These are phyloP conservation scores for Auricularia sp. DNA, from an alignment of 768 basidiomycete species.

Conservation along the genomic window DNA sequence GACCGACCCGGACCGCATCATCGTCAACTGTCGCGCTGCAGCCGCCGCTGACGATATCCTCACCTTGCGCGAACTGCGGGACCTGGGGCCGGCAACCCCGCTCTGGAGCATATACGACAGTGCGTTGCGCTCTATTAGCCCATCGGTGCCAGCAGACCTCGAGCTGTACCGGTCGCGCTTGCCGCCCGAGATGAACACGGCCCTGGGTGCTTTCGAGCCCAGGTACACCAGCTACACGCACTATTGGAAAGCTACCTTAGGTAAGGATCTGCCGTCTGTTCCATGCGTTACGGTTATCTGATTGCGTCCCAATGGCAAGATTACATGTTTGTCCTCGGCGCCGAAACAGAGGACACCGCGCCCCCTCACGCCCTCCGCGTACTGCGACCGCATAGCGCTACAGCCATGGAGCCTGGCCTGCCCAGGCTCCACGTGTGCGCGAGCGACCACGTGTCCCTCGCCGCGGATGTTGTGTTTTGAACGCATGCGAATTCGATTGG, in stretches of 20 bases:
- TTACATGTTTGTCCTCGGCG: constrained; percentile 76
- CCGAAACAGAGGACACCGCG: constrained; percentile 16
- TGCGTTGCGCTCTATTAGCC: constrained; percentile 24
- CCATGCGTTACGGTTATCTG: neutral
- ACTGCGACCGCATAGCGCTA: constrained; percentile 48
- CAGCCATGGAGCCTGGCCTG: constrained; percentile 59
- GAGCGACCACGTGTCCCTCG: constrained; percentile 80
- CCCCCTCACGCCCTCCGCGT: constrained; percentile 33
- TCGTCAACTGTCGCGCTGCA: constrained; percentile 63
- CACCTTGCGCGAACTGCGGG: constrained; percentile 42
- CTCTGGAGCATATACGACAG: constrained; percentile 63
- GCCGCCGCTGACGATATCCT: constrained; percentile 59
- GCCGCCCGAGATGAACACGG: constrained; percentile 12
- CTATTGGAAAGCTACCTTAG: constrained; percentile 75
- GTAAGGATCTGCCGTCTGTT: constrained; percentile 29
- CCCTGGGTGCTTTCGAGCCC: constrained; percentile 60
- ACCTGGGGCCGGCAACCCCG: constrained; percentile 26
- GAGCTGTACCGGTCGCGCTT: constrained; percentile 10
- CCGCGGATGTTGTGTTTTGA: constrained; percentile 40
- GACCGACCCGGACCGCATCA: constrained; percentile 56
- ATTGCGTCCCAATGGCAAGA: constrained; percentile 35
- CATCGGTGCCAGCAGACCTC: constrained; percentile 10
- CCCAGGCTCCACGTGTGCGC: constrained; percentile 73
- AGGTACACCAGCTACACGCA: constrained; percentile 85
- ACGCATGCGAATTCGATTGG: neutral